Evolutionary conservation across 345 rosid genomes (phyloP), one percentile per base, ranked within the genome.

Genomic region (Aquilaria sinensis): DNA sequence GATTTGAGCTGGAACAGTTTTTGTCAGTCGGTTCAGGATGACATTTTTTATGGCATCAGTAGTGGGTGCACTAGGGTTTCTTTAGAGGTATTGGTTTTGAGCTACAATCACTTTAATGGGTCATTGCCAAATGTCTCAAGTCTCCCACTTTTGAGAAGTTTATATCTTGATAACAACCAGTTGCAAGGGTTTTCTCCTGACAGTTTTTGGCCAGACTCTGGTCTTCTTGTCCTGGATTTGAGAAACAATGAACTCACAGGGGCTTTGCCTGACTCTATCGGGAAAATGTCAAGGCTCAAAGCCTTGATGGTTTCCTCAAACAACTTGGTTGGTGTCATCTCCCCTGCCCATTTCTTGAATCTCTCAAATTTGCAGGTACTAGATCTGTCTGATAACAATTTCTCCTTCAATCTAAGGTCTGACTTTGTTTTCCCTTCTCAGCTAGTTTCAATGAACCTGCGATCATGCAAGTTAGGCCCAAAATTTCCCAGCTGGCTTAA

Each of bases 61-160:
- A 49, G 51, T n/a, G 71, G 71, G 9, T 70, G 75, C 41, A 43
- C 65, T 0, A 52, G 57, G 54, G 16, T 47, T 1, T 34, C 70
- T 2, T 31, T 74, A 64, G 61, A 77, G 70, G 10, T 52, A 10
- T 57, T 70, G 66, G 32, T 8, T 3, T 43, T 73, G 50, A 52
- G 2, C 3, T 10, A 1, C 9, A 75, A 72, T 46, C 15, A 56
- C n/a, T 51, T 78, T 8, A 34, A 2, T 31, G 77, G 79, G 5
- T 63, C 61, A 0, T 37, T 75, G 57, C 65, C 68, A 31, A 60
- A 33, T n/a, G 12, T 63, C 2, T 53, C 14, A 13, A 8, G 1
- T 31, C 50, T 64, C 31, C 12, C 60, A 8, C 60, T 52, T 0
- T 60, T 60, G 48, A 55, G 31, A 53, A 66, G 61, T 14, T n/a